Evolutionary conservation across 2,329 filamentous ascomycete genomes (phyloP), one percentile per base, ranked within the genome.

Genomic region (Talaromyces islandicus): DNA sequence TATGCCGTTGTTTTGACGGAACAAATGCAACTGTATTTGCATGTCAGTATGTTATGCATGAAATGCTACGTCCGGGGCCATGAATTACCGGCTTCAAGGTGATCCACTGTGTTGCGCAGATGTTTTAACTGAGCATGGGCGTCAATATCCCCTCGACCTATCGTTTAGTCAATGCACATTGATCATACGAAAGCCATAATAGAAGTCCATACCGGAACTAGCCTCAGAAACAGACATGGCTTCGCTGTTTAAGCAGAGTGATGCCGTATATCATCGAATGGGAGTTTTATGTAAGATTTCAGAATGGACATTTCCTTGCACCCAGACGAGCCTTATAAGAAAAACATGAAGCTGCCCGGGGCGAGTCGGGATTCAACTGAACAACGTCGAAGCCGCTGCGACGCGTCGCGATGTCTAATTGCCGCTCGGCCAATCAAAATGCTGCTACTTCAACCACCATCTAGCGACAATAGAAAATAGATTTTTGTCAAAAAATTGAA

Each of bases 1-100:
- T 78, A 32, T 78, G 75, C 52, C 90, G 84, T 65, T 88, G 83
- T 71, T 90, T 92, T 61, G 87, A 80, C 0, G 88, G 83, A 12
- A 77, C 64, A 60, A 66, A 68, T 17, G 74, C 73, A 62, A 75
- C 75, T 77, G 29, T 1, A 24, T 50, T 4, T 35, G 17, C 12
- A 30, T 56, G 51, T 62, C 55, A 62, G 60, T 41, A 25, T 52
- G 25, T 27, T 4, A 21, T 19, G 10, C 48, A 52, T 52, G 17
- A 29, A 21, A 30, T 27, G 4, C 17, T 52, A 10, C 11, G 17
- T 51, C 24, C 19, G 32, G 55, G 11, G 29, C 5, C 4, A n/a
- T 24, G 30, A 24, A 48, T 57, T 71, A 75, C 73, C 70, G 52
- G 71, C 68, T 69, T 75, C 73, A 51, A 75, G 61, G 63, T 73